phyloP scores from a whole-genome alignment of 208 protist genomes.

The Angomonas deanei region DNA sequence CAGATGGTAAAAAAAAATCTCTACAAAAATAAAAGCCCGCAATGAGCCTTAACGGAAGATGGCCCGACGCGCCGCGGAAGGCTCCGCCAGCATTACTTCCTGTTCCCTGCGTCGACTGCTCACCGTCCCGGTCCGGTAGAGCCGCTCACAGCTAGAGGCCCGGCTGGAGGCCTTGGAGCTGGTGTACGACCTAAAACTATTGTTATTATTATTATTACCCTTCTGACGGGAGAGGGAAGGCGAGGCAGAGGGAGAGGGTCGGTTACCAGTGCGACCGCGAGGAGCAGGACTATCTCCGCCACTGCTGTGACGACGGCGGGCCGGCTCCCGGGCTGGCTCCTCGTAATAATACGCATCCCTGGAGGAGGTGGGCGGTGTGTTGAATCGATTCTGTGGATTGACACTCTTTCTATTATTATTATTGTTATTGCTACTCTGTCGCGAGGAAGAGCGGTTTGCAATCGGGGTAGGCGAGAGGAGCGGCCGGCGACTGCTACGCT shows the following conservation, averaged over 20 bases:
- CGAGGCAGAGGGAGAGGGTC: constrained; percentile 20
- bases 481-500: background rate
- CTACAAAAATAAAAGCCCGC: background rate
- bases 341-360: background rate
- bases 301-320: background rate
- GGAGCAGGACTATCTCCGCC: constrained; percentile 53
- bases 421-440: background rate
- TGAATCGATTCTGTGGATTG: constrained; percentile 20
- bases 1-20: background rate
- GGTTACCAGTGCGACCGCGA: constrained; percentile 39
- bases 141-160: constrained; percentile 33
- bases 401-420: background rate
- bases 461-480: background rate
- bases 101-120: constrained; percentile 36
- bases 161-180: background rate
- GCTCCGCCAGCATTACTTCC: constrained; percentile 1
- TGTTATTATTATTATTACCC: background rate
- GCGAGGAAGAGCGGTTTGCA: too few relatives aligned
- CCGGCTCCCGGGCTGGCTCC: background rate
- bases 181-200: background rate
- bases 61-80: constrained; percentile 20
- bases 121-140: constrained; percentile 63
- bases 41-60: constrained; percentile 38
- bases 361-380: constrained; percentile 20
- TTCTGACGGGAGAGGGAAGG: background rate